Percentiles rank a stretch among this genome's conserved stretches.
These are phyloP conservation scores for Elongisporangium senticosum DNA, from an alignment of 352 stramenopile species.

Conservation along the genomic window DNA sequence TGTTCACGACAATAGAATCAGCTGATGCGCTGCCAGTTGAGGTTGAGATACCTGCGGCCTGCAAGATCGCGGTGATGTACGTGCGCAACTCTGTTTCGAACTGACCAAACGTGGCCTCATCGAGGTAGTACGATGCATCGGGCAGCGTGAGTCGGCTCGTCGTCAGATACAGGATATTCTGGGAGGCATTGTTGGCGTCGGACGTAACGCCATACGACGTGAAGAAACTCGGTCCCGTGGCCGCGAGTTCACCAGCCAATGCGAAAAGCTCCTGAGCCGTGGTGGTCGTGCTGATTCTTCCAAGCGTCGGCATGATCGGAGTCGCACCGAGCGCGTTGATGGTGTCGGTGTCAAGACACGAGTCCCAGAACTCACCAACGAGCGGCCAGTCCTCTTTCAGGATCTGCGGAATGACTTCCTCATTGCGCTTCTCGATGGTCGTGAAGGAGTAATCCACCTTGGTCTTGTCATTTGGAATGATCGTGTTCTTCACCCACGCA, in stretches of 20 bases:
- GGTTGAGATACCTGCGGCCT: background rate
- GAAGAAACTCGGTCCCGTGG: background rate
- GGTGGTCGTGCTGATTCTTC: slow-evolving; percentile 6
- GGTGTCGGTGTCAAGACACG: slow-evolving; percentile 58
- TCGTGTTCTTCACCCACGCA: slow-evolving; percentile 30
- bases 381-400: slow-evolving; percentile 59
- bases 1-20: background rate
- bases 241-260: background rate
- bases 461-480: slow-evolving; percentile 31
- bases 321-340: slow-evolving; percentile 30
- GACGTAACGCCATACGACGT: background rate
- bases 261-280: background rate
- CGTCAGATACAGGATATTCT: slow-evolving; percentile 1
- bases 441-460: slow-evolving; percentile 32
- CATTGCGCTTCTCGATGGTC: slow-evolving; percentile 24
- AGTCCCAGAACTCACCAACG: slow-evolving; percentile 48
- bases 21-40: background rate
- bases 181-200: slow-evolving; percentile 8
- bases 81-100: background rate
- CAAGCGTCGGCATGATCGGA: background rate
- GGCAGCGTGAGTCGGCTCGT: slow-evolving; percentile 1
- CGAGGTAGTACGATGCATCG: slow-evolving; percentile 2
- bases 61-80: slow-evolving; percentile 5
- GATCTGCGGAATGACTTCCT: slow-evolving; percentile 39
- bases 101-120: slow-evolving; percentile 1